Evolutionary conservation across 495 filamentous ascomycete species (phyloP), one percentile per base, ranked within the genome.

Genomic region (Penicillium bovifimosum): DNA sequence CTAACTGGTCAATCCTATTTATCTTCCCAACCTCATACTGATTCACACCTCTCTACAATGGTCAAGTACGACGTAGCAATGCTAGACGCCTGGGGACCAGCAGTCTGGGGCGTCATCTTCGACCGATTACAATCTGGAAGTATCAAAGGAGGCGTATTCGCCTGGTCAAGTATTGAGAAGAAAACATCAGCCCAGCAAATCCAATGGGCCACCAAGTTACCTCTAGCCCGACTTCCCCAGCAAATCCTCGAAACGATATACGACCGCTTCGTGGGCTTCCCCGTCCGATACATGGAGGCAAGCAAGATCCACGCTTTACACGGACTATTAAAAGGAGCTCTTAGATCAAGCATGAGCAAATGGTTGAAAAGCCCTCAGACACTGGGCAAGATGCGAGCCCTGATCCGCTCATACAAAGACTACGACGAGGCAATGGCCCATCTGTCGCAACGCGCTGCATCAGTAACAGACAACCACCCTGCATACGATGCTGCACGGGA

Each of bases 211-310:
- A 33, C 16, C 11, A 45, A 33, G 28, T n/a, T 45, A 10, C 42
- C 42, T 45, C 29, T 45, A 9, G 16, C 11, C 7, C 14, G 33
- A 11, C 42, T 45, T 20, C 28, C 27, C 13, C 42, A 45, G 6
- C 18, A 13, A 9, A 5, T 16, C 3, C 27, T 45, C 2, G 42
- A 45, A 5, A 20, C 7, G 0, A 45, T 45, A 18, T 33, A 9
- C 11, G 17, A 33, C 16, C 13, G 29, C n/a, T 13, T 45, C 9
- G 42, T 45, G n/a, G 42, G 42, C 16, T 45, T 45, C 16, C 33
- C 42, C 6, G 42, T 33, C 20, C 42, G 29, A 45, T 45, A 45
- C 33, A 45, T 45, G 42, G 42, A 45, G 2, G 42, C 32, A 33
- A n/a, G 13, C 28, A 45, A 45, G 42, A 45, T 45, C 9, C 42